Base-by-base conservation (phyloP, 2,329 filamentous ascomycete species). In the Fusarium clavum region DNA sequence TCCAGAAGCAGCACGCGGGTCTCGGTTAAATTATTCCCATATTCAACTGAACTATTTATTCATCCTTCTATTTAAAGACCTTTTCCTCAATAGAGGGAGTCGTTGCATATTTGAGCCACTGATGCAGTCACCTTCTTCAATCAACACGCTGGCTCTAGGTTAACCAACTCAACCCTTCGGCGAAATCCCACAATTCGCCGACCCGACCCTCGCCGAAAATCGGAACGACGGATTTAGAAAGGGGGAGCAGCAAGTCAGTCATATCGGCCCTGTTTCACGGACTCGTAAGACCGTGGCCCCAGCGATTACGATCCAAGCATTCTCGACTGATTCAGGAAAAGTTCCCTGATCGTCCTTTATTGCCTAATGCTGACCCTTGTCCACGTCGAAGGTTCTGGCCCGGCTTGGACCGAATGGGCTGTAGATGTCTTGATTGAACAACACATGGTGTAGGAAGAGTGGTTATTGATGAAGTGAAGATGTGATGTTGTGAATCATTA, bases 261-360 rank as follows among this genome's bases (percentile, higher is more conserved):
- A 51, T 38, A 61, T 66, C 55, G 63, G 63, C 61, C 61, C 62
- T 66, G 61, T 67, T 66, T 61, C 62, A 67, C 22, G 57, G 55
- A 67, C 59, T 24, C 41, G 43, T 48, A 67, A 66, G 55, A 45
- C 61, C 61, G 48, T 66, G 62, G 40, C 7, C 43, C 62, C 43
- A 66, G 61, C 24, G 38, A 27, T 61, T 66, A 27, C 48, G 61
- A 61, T 51, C 47, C 55, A 49, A 12, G 61, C 20, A 61, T 61
- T 49, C 61, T 65, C 60, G 60, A 51, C 38, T 30, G 44, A 64
- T 41, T 29, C 6, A 13, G 38, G 45, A 30, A 59, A 58, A 46
- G 12, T 10, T 29, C 45, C 24, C 29, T 61, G 38, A 48, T 29
- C 3, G 9, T 27, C 9, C 25, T 51, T 14, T 51, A 51, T 51